Base-by-base conservation (phyloP, 495 filamentous ascomycete species). In the Thozetella sp. region DNA sequence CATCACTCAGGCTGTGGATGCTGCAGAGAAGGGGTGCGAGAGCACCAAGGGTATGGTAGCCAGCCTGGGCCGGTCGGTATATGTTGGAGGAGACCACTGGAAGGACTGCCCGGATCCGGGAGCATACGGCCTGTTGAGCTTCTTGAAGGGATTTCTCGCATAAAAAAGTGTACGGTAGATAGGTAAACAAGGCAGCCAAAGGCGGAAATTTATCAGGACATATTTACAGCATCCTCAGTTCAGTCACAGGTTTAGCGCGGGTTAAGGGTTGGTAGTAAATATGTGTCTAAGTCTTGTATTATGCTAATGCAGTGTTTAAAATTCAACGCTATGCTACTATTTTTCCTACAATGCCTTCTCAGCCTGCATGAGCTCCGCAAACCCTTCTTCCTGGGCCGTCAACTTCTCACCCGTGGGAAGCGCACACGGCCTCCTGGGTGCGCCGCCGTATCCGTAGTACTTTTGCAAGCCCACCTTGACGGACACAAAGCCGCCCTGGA, bases 11-110 rank as follows among this genome's bases (percentile, higher is more conserved):
- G 93, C 95, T 1, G 91, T 91, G 1, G 80, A 86, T 63, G 92
- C 91, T 1, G 89, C 93, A 1, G 82, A 84, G 60, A 76, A 87
- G 59, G 95, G 88, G 0, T 91, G 93, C 3, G 89, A 93, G 54
- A 83, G 81, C 2, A 98, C 95, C 43, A 96, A 90, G 77, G 90
- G 88, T 13, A 97, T 99, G 95, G 86, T 85, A 70, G 90, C 95
- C 37, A 93, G 86, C 64, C 75, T 99, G 25, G 95, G 95, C 4
- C 81, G 95, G 59, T 87, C 90, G 6, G 94, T 97, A 13, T 99
- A 99, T 76, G 88, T 99, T 59, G 93, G 93, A 43, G 89, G 93
- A 20, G 81, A 89, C 55, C 88, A 87, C 0, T 91, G 82, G 66
- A 83, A 91, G 64, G 83, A 91, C 63, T 86, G 97, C 9, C 93